A percentile compares a stretch with the other conserved stretches of the same genome.
Conservation (phyloP, 1,139 yeast genomes). For the Kodamaea fungicola region DNA sequence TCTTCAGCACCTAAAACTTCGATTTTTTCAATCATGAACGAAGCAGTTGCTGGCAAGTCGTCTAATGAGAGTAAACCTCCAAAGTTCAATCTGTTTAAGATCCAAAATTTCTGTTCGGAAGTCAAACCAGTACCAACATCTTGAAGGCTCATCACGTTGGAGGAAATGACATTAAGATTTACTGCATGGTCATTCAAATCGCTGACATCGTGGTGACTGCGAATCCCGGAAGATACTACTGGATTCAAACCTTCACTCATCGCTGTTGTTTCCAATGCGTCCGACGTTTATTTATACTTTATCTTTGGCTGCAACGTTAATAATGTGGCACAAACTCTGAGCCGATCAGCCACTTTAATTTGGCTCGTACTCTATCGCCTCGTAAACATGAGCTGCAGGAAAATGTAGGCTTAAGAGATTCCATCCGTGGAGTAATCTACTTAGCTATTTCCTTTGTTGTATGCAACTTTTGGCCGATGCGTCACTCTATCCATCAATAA, state of each 20-base stretch:
- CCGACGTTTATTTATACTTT: too few species aligned
- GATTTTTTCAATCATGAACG: slow-evolving; percentile 20
- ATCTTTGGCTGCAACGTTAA: too few species aligned
- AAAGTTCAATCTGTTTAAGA: slow-evolving; percentile 24
- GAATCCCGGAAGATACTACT: neutral
- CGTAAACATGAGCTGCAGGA: too few species aligned
- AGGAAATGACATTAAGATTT: slow-evolving; percentile 10
- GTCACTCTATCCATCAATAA: too few species aligned
- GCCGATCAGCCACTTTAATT: too few species aligned
- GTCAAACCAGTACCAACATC: slow-evolving; percentile 27
- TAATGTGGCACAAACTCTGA: too few species aligned
- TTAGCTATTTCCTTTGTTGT: too few species aligned
- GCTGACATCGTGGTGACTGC: neutral
- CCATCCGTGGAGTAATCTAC: too few species aligned
- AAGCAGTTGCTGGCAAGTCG: slow-evolving; percentile 26
- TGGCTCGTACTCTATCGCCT: too few species aligned
- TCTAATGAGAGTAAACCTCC: slow-evolving; percentile 25
- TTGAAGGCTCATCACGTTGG: slow-evolving; percentile 19
- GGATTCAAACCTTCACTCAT: neutral
- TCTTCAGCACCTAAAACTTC: slow-evolving; percentile 14
- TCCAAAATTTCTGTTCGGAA: slow-evolving; percentile 21
- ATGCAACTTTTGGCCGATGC: too few species aligned
- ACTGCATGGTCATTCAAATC: slow-evolving; percentile 9
- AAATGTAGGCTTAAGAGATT: too few species aligned
- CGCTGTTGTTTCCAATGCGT: neutral